These are phyloP conservation scores for Globisporangium takayamanum DNA, from an alignment of 352 stramenopile species.

Conservation along the genomic window DNA sequence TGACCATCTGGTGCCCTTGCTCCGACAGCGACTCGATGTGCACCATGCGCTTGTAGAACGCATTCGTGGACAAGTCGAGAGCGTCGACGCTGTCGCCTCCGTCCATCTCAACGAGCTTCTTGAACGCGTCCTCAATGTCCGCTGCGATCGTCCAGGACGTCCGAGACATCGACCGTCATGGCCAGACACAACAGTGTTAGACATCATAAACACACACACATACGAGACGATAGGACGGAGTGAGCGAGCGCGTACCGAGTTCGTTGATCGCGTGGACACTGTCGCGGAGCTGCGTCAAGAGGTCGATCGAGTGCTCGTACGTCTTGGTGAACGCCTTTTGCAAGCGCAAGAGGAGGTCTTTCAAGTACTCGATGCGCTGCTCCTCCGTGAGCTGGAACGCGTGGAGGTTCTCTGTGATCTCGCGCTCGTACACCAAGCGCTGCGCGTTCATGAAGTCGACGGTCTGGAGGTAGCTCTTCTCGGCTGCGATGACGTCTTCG, in stretches of 20 bases:
- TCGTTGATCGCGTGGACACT: slow-evolving; percentile 51
- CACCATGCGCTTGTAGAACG: slow-evolving; percentile 59
- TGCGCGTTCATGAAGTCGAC: slow-evolving; percentile 69
- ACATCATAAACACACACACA: not conserved
- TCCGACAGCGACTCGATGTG: slow-evolving; percentile 69
- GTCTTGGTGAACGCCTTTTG: slow-evolving; percentile 49
- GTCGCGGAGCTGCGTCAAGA: slow-evolving; percentile 47
- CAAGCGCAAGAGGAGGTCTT: slow-evolving; percentile 63
- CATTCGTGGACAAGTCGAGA: slow-evolving; percentile 46
- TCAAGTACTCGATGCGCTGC: slow-evolving; percentile 74
- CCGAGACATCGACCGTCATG: not conserved
- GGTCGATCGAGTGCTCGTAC: slow-evolving; percentile 33
- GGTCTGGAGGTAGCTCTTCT: slow-evolving; percentile 61
- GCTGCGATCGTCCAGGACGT: slow-evolving; percentile 17
- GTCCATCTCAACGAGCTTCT: slow-evolving; percentile 40
- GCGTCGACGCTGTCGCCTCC: slow-evolving; percentile 29
- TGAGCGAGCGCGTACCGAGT: slow-evolving; percentile 34
- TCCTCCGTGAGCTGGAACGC: slow-evolving; percentile 83
- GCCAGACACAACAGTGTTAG: not conserved
- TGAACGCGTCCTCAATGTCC: slow-evolving; percentile 72
- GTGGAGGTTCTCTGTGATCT: slow-evolving; percentile 71
- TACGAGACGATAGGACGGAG: not conserved
- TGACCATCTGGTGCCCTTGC: slow-evolving; percentile 50
- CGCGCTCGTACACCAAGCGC: slow-evolving; percentile 51
- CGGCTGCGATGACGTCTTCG: slow-evolving; percentile 59